These are phyloP conservation scores for Chlamydomonas sp. DNA, from an alignment of 139 green algal genomes.

Conservation along the genomic window DNA sequence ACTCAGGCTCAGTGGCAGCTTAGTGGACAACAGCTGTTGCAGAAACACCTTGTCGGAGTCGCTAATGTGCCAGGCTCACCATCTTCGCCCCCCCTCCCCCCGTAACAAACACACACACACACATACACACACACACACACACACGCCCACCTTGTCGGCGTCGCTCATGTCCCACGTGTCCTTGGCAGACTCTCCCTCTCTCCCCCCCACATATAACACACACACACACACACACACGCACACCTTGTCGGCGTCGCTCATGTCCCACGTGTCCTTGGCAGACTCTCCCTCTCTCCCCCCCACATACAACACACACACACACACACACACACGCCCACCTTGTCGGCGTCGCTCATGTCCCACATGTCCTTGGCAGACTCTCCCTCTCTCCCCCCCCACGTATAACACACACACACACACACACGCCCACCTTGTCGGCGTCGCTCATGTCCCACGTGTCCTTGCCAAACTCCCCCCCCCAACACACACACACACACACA, in stretches of 20 bases:
- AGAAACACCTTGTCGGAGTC: background rate
- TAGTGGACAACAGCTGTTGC: background rate
- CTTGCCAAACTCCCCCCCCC: conserved; percentile 47
- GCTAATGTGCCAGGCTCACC: background rate
- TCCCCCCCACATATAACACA: background rate
- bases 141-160: conserved; percentile 71
- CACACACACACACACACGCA: background rate
- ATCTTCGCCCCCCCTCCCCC: background rate
- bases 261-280: background rate
- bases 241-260: background rate
- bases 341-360: background rate
- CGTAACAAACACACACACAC: background rate
- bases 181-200: conserved; percentile 48
- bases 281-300: conserved; percentile 3
- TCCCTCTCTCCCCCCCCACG: conserved; percentile 1
- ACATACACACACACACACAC: background rate
- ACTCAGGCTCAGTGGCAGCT: background rate
- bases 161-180: conserved; percentile 83
- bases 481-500: conserved; percentile 1
- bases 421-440: conserved; percentile 71
- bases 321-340: conserved; percentile 5
- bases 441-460: conserved; percentile 83
- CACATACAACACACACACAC: background rate
- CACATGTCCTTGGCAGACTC: background rate
- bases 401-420: background rate